Conservation (phyloP, 108 stramenopile genomes). For the Phaeodactylum tricornutum region DNA sequence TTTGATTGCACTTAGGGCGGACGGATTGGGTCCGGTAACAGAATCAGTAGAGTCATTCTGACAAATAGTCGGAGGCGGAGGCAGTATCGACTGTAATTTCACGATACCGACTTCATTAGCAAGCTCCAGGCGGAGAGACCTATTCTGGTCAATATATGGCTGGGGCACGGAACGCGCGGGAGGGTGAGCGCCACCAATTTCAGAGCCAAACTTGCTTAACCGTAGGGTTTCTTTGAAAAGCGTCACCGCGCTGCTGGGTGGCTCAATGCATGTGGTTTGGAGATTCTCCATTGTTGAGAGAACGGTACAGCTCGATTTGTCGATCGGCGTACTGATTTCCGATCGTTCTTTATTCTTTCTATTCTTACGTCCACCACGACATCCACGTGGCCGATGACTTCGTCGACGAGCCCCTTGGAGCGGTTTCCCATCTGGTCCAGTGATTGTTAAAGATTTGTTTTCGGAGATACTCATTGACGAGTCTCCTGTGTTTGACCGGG, state of each 20-base stretch:
- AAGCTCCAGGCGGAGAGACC: background rate
- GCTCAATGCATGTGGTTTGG: slow-evolving; percentile 1
- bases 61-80: background rate
- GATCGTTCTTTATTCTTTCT: background rate
- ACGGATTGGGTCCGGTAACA: background rate
- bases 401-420: background rate
- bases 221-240: background rate
- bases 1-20: background rate
- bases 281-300: too few relatives aligned
- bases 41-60: background rate
- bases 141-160: background rate
- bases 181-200: background rate
- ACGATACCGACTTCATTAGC: too few relatives aligned
- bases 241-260: background rate
- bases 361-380: slow-evolving; percentile 11
- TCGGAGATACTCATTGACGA: too few relatives aligned
- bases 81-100: background rate
- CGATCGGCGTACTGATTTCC: too few relatives aligned
- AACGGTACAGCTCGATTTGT: too few relatives aligned
- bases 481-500: too few relatives aligned
- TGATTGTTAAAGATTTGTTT: too few relatives aligned
- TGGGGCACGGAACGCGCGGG: background rate
- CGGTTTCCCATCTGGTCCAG: too few relatives aligned
- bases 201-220: background rate
- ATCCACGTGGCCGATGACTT: slow-evolving; percentile 14